A percentile compares a stretch with the other conserved stretches of the same genome.
These are phyloP conservation scores for Pseudogymnoascus sp. DNA, from an alignment of 2,329 filamentous ascomycete species.

Conservation along the genomic window DNA sequence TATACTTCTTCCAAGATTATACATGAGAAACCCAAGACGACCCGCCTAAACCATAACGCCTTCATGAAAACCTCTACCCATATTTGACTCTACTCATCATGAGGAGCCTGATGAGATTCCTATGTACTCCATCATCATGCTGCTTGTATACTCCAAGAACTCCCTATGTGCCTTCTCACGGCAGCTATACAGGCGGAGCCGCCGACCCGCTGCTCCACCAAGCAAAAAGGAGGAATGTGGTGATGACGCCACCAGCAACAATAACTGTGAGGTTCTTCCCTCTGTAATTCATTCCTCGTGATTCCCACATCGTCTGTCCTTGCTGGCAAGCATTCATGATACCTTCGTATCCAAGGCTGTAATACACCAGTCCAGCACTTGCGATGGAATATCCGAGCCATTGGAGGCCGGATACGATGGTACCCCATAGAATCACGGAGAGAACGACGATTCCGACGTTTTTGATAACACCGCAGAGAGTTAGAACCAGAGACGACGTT, in stretches of 20 bases:
- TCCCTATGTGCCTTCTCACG: not conserved
- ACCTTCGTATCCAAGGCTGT: constrained; percentile 8
- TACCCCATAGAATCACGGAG: constrained; percentile 6
- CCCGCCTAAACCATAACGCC: not conserved
- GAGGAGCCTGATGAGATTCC: not conserved
- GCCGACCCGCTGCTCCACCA: not conserved
- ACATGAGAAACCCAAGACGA: not conserved
- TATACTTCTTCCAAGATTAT: constrained; percentile 6
- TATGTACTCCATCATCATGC: constrained; percentile 1
- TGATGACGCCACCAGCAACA: not conserved
- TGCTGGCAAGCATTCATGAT: not conserved
- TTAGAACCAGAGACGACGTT: constrained; percentile 79
- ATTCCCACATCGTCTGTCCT: constrained; percentile 1
- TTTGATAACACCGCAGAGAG: constrained; percentile 79
- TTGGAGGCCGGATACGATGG: constrained; percentile 2
- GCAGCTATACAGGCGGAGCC: not conserved
- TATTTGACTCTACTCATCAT: not conserved
- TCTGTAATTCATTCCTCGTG: not conserved
- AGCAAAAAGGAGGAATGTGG: not conserved
- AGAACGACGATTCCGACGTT: constrained; percentile 6
- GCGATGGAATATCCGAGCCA: constrained; percentile 9
- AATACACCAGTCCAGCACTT: constrained; percentile 6
- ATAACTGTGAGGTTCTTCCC: not conserved
- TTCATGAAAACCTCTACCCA: constrained; percentile 5
- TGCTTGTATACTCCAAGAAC: constrained; percentile 1